Percentiles rank a stretch among this genome's conserved stretches.
Conservation (phyloP, 2,329 filamentous ascomycete genomes). For the Myriosclerotinia curreyana region DNA sequence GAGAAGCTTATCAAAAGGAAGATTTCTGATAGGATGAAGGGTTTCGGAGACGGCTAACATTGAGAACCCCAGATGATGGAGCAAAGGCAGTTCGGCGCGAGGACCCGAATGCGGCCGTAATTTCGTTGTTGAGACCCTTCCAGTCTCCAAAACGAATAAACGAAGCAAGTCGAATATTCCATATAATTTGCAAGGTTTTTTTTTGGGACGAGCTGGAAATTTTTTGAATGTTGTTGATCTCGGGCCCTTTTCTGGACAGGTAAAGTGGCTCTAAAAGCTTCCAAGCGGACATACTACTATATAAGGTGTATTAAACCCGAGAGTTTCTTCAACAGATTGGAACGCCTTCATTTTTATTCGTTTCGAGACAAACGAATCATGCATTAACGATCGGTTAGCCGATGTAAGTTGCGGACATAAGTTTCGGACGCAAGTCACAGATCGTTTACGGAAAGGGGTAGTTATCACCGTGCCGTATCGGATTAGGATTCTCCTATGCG, state of each 20-base stretch:
- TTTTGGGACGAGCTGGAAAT: neutral
- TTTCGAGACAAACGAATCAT: slow-evolving; percentile 1
- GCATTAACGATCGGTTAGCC: neutral
- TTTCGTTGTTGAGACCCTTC: neutral
- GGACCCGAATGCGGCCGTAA: slow-evolving; percentile 10
- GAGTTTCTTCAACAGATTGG: slow-evolving; percentile 5
- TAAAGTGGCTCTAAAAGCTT: slow-evolving; percentile 1
- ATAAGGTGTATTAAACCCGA: neutral
- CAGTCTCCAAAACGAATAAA: neutral
- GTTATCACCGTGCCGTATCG: slow-evolving; percentile 1
- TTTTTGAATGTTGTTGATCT: slow-evolving; percentile 9
- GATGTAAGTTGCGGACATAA: slow-evolving; percentile 1
- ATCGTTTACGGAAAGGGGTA: slow-evolving; percentile 20
- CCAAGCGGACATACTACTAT: slow-evolving; percentile 5
- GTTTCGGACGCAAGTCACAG: slow-evolving; percentile 9
- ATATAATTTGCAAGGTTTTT: neutral
- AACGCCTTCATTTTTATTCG: neutral
- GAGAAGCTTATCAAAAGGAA: slow-evolving; percentile 5
- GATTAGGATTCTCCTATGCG: neutral
- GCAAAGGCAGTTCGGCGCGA: slow-evolving; percentile 15
- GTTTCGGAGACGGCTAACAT: neutral
- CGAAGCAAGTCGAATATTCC: neutral
- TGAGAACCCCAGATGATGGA: neutral
- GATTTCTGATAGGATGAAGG: neutral
- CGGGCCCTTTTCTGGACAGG: slow-evolving; percentile 9